These are phyloP conservation scores for Elongisporangium prolatum DNA, from an alignment of 352 stramenopile species.

Conservation along the genomic window DNA sequence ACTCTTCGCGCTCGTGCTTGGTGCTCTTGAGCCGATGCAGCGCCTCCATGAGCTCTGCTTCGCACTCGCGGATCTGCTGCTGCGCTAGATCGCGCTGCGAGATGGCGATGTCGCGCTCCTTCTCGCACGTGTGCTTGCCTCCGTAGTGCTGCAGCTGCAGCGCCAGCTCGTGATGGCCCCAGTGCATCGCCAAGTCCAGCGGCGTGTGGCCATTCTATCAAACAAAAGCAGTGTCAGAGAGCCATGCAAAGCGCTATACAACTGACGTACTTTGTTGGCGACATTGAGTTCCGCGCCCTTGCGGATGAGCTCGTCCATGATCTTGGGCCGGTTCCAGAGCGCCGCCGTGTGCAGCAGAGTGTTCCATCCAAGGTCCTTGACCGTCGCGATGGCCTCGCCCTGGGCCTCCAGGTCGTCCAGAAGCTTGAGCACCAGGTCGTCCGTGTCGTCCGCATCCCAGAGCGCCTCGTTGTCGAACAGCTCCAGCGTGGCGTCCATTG, in stretches of 20 bases:
- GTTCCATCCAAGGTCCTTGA: slow-evolving; percentile 39
- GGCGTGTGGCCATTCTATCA: slow-evolving; percentile 35
- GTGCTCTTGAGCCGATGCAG: slow-evolving; percentile 23
- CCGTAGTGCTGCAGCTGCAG: slow-evolving; percentile 56
- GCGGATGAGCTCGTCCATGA: slow-evolving; percentile 48
- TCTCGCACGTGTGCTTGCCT: slow-evolving; percentile 52
- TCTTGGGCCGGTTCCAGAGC: slow-evolving; percentile 45
- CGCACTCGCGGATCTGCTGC: slow-evolving; percentile 26
- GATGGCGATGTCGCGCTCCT: slow-evolving; percentile 50
- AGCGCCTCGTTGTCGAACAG: slow-evolving; percentile 55
- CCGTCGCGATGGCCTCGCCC: slow-evolving; percentile 13
- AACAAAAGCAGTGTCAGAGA: too few species aligned
- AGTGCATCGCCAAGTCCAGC: slow-evolving; percentile 52
- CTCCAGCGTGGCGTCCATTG: too few species aligned
- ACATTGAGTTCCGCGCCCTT: slow-evolving; percentile 34
- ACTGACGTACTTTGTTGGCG: slow-evolving; percentile 25
- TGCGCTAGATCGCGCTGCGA: slow-evolving; percentile 41
- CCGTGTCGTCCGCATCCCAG: slow-evolving; percentile 52
- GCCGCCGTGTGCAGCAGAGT: slow-evolving; percentile 41
- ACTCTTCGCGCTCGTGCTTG: slow-evolving; percentile 43
- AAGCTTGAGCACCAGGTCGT: slow-evolving; percentile 39
- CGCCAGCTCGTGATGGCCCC: slow-evolving; percentile 44
- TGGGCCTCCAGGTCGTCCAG: slow-evolving; percentile 27
- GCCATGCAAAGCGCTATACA: neutral
- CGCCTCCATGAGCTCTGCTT: slow-evolving; percentile 29